Base-by-base conservation (phyloP, 2,329 filamentous ascomycete species). In the Akanthomyces muscarius region DNA sequence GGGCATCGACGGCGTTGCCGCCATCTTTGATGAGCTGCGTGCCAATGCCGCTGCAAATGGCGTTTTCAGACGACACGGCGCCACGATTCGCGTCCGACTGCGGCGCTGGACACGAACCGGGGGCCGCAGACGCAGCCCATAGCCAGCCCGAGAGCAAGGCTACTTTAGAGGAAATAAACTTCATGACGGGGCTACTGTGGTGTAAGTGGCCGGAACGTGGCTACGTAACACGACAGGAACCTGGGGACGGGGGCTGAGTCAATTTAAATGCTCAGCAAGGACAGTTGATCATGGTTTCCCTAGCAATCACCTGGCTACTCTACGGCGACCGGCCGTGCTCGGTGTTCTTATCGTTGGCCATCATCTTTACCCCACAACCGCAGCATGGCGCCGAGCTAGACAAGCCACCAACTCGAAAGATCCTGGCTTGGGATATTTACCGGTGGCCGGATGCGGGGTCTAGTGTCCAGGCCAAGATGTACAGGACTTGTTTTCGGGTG, bases 1-100 rank as follows among this genome's bases (percentile, higher is more conserved):
- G 74, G 5, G 86, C 85, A 75, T 90, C 87, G 8, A 85, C 86
- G 8, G 87, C 87, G 73, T 87, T 90, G 16, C 87, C 87, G 16
- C 87, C 86, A 50, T 78, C 70, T 60, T 83, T 75, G 61, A 89
- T 69, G 33, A 87, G 77, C 11, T 83, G 74, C 3, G 81, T 81
- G 7, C 87, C 87, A 66, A 88, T 81, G 3, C 78, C 73, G 67
- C 84, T 87, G 69, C 87, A 89, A 54, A 86, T 76, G 0, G 76
- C 72, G 66, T 77, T 83, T 69, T 89, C 85, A 10, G 83, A 86
- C 1, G 87, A 85, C 50, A 88, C 84, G 16, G 86, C 87, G 11
- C 86, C 86, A 2, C 76, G 71, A 36, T 71, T 74, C 1, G 63
- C 55, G 16, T 60, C 62, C 8, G 25, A 28, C 13, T 42, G 38